These are phyloP conservation scores for Phytophthora pseudosyringae DNA, from an alignment of 352 stramenopile genomes.

Conservation along the genomic window DNA sequence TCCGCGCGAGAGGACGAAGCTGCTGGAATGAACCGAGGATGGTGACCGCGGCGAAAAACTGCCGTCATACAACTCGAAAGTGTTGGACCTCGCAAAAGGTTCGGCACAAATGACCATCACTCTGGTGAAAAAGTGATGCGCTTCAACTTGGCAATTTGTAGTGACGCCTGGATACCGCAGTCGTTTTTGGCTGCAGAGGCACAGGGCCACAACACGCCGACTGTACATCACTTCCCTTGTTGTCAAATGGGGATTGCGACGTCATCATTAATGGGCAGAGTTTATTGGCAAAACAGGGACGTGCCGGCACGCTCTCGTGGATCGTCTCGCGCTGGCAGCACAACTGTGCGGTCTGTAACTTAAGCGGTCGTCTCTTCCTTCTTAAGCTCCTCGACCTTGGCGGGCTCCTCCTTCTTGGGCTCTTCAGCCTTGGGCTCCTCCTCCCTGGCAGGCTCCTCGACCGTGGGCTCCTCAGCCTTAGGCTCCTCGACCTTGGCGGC, in stretches of 20 bases:
- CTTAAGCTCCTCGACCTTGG: constrained; percentile 24
- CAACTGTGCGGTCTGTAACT: constrained; percentile 27
- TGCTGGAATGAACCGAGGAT: constrained; percentile 15
- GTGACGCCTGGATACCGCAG: no score
- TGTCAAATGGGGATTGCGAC: no score
- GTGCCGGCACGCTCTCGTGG: constrained; percentile 21
- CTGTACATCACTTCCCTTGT: no score
- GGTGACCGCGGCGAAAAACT: constrained; percentile 8
- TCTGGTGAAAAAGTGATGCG: neutral
- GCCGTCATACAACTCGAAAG: constrained; percentile 13
- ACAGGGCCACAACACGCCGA: no score
- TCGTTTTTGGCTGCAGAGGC: no score
- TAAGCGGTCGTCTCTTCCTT: constrained; percentile 33
- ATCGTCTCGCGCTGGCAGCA: constrained; percentile 24
- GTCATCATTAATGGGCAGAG: neutral
- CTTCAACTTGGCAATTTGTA: no score
- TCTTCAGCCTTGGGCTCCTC: constrained; percentile 13
- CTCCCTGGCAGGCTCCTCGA: no score
- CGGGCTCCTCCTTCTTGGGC: constrained; percentile 15
- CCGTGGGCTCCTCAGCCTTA: constrained; percentile 14
- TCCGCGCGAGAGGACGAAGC: neutral
- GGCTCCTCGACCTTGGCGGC: constrained; percentile 13
- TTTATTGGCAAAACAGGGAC: constrained; percentile 41
- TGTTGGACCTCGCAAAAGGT: neutral
- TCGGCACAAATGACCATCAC: neutral